phyloP scores from a whole-genome alignment of 441 rosid genomes.

The Arabidopsis hybrid region DNA sequence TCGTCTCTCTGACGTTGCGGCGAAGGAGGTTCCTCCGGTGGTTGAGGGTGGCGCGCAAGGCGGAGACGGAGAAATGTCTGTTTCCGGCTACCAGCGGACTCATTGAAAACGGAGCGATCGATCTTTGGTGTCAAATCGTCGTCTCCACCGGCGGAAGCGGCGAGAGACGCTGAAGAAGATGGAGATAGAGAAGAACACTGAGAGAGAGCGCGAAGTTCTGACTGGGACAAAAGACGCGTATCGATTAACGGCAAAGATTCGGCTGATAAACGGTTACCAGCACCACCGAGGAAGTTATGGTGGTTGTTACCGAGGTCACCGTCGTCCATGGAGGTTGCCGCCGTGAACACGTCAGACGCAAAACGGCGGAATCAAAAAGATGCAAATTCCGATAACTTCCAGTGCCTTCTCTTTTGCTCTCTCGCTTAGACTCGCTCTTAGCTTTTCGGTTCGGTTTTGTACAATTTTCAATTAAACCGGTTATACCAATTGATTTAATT shows the following conservation, averaged over 20 bases:
- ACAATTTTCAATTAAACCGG: slow-evolving; percentile 8
- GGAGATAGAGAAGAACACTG: slow-evolving; percentile 67
- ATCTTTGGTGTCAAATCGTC: slow-evolving; percentile 73
- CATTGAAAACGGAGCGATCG: slow-evolving; percentile 92
- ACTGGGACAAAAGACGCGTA: slow-evolving; percentile 57
- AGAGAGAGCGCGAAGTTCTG: slow-evolving; percentile 51
- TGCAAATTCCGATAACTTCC: slow-evolving; percentile 8
- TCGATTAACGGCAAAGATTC: slow-evolving; percentile 75
- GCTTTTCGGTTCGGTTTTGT: slow-evolving; percentile 25
- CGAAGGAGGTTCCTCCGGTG: slow-evolving; percentile 33
- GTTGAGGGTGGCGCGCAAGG: slow-evolving; percentile 60
- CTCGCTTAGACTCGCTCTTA: not conserved
- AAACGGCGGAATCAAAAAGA: slow-evolving; percentile 13
- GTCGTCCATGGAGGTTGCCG: slow-evolving; percentile 32
- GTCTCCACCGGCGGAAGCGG: slow-evolving; percentile 46
- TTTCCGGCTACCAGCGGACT: slow-evolving; percentile 91
- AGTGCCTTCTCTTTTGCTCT: not conserved
- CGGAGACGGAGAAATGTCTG: slow-evolving; percentile 94
- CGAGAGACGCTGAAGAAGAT: slow-evolving; percentile 56
- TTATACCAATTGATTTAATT: not conserved
- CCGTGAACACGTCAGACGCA: slow-evolving; percentile 33
- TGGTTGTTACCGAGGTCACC: not conserved
- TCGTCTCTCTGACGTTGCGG: slow-evolving; percentile 35
- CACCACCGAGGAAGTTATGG: not conserved
- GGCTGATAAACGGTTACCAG: slow-evolving; percentile 45